Base-by-base conservation (phyloP, 1,284 basidiomycete genomes). In the Boletus sp. region DNA sequence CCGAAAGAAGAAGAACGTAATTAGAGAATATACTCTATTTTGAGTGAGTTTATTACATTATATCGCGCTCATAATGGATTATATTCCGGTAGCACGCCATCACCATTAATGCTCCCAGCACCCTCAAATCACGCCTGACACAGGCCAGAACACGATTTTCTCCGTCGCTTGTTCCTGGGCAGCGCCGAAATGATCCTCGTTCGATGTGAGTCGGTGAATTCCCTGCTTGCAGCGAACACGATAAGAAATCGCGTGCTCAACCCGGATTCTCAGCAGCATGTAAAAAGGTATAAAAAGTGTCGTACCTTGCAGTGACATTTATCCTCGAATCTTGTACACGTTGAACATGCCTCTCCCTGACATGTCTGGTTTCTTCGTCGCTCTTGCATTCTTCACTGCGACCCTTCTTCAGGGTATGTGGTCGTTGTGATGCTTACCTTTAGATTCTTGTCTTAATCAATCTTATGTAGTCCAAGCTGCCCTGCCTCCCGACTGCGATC, bases 401-500 rank as follows among this genome's bases (percentile, higher is more conserved):
- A 49, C 65, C 51, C 21, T 57, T 35, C 31, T 54, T 48, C 62
- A 72, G 30, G 56, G 70, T 74, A 30, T 25, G 73, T 60, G 2
- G 23, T 51, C 27, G 17, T 17, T 19, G 23, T 33, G 11, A 30
- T 21, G 21, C 16, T 19, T 30, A 0, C 23, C 35, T n/a, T 46
- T n/a, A n/a, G 13, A 11, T 2, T 4, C n/a, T 52, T 52, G 38
- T 50, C 52, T 59, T n/a, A n/a, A n/a, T n/a, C 33, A 59, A 28
- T 47, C 23, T 28, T 8, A 38, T 35, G 21, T 33, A 73, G 71
- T 40, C 30, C 61, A 61, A 25, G 62, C 62, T 4, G 25, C 56
- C 6, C 56, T 73, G 28, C 71, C 71, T 27, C 40, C 68, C 38
- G 53, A 60, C 50, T 84, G 81, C 64, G 72, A 78, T 23, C 78